These are phyloP conservation scores for Alternaria triticimaculans DNA, from an alignment of 2,329 filamentous ascomycete species.

Conservation along the genomic window DNA sequence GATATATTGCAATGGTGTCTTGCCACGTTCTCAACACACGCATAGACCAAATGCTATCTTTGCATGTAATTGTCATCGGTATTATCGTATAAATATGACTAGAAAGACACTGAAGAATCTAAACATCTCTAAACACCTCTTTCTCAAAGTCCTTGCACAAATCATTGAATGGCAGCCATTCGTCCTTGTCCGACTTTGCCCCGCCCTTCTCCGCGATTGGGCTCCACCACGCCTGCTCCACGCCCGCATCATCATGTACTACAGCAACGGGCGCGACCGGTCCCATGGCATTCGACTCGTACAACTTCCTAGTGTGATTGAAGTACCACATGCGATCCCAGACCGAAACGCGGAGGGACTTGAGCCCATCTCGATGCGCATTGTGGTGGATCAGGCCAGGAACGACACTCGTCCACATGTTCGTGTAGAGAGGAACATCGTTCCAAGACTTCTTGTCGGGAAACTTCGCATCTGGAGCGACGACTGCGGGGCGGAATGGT, in stretches of 20 bases:
- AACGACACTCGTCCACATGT: background rate
- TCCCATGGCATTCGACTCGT: background rate
- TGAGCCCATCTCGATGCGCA: background rate
- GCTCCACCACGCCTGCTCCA: conserved; percentile 4
- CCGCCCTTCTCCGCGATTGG: conserved; percentile 5
- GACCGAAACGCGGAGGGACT: background rate
- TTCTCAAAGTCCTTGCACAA: background rate
- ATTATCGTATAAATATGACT: background rate
- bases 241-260: background rate
- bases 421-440: conserved; percentile 1
- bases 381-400: conserved; percentile 1
- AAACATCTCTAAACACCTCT: background rate
- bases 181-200: background rate
- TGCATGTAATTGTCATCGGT: background rate
- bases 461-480: background rate
- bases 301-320: background rate
- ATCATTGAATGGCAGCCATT: background rate
- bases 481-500: background rate
- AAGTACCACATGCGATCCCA: conserved; percentile 7
- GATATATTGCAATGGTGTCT: background rate
- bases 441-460: background rate
- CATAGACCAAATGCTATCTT: background rate
- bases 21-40: background rate
- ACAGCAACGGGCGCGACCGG: background rate
- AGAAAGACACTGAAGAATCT: background rate